phyloP scores from a whole-genome alignment of 2,329 filamentous ascomycete genomes.

The Ceratocystis harringtonii region DNA sequence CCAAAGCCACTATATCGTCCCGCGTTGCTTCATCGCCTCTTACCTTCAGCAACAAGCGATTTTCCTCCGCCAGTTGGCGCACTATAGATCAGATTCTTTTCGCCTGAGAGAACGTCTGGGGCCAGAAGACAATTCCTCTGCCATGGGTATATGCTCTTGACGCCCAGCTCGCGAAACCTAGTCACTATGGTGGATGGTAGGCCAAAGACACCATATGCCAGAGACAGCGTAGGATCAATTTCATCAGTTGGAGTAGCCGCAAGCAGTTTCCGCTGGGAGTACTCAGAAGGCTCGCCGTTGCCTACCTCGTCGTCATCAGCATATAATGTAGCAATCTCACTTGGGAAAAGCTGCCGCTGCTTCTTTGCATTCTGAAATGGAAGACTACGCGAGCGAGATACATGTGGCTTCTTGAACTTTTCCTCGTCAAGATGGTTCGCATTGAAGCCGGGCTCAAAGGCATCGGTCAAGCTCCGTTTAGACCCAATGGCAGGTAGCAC shows the following conservation, averaged over 20 bases:
- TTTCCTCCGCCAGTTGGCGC: conserved; percentile 68
- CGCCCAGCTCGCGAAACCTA: conserved; percentile 53
- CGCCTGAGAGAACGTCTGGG: conserved; percentile 48
- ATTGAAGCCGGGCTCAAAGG: conserved; percentile 8
- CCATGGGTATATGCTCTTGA: conserved; percentile 63
- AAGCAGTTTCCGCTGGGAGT: conserved; percentile 39
- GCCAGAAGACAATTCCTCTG: conserved; percentile 59
- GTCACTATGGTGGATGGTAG: conserved; percentile 44
- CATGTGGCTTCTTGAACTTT: background rate
- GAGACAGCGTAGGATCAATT: conserved; percentile 40
- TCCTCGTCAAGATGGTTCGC: background rate
- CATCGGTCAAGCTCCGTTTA: conserved; percentile 12
- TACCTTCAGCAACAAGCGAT: conserved; percentile 52
- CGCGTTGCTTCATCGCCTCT: conserved; percentile 17
- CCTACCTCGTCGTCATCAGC: conserved; percentile 10
- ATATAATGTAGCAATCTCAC: conserved; percentile 30
- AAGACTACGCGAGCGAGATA: background rate
- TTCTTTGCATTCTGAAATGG: conserved; percentile 3
- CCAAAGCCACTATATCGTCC: background rate
- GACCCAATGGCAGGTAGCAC: conserved; percentile 4
- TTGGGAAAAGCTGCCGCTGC: conserved; percentile 26
- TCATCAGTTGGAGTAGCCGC: conserved; percentile 39
- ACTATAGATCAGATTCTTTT: conserved; percentile 61
- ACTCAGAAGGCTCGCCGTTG: conserved; percentile 30
- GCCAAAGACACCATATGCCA: conserved; percentile 48